Conservation (phyloP, 2,329 filamentous ascomycete species). For the Elsinoe necatrix region DNA sequence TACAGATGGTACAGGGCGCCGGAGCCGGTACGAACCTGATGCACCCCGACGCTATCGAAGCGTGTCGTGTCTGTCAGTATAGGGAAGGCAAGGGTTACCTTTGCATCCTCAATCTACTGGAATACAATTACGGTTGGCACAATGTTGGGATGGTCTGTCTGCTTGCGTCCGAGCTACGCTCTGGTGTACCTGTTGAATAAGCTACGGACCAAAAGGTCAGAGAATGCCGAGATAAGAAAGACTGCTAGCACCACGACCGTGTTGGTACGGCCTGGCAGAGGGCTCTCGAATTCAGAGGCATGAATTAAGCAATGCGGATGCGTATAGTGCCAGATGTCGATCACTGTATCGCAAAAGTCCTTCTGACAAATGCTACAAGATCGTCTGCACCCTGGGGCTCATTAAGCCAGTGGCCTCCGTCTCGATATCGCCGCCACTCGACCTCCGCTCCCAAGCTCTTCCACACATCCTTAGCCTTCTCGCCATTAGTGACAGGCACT, state of each 20-base stretch:
- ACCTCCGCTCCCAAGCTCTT: slow-evolving; percentile 19
- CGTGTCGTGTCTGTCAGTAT: slow-evolving; percentile 17
- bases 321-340: not conserved
- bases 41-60: slow-evolving; percentile 32
- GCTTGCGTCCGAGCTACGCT: slow-evolving; percentile 3
- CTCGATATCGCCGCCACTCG: slow-evolving; percentile 19
- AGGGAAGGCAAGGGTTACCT: slow-evolving; percentile 15
- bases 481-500: slow-evolving; percentile 18
- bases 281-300: too few species aligned
- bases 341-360: not conserved
- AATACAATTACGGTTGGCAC: slow-evolving; percentile 13
- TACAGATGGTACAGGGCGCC: too few species aligned
- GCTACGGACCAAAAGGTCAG: slow-evolving; percentile 11
- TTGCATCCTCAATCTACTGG: slow-evolving; percentile 13
- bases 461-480: slow-evolving; percentile 12
- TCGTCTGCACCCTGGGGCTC: slow-evolving; percentile 22
- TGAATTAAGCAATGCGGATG: too few species aligned
- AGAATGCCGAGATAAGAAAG: not conserved
- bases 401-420: slow-evolving; percentile 23
- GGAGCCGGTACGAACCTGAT: slow-evolving; percentile 32
- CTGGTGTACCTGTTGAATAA: slow-evolving; percentile 13
- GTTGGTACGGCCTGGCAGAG: too few species aligned
- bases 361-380: slow-evolving; percentile 18
- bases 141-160: slow-evolving; percentile 10
- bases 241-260: too few species aligned